These are phyloP conservation scores for Solanum infundibuliforme DNA, from an alignment of 257 asterid species.

Conservation along the genomic window DNA sequence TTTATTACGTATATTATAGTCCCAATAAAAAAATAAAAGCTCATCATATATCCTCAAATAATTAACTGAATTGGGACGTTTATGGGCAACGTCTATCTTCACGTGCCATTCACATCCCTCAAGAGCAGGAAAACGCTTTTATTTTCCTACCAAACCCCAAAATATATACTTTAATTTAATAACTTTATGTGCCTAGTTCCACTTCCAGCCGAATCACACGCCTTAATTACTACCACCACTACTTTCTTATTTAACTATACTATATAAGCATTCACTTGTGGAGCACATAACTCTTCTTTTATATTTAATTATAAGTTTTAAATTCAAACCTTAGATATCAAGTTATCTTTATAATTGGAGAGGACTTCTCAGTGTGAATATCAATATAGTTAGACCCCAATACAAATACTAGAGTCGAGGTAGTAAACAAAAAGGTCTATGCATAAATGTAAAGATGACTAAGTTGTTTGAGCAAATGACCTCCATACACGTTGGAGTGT, in stretches of 20 bases:
- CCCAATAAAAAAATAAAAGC: background rate
- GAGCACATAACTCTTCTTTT: too few species aligned
- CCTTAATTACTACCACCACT: background rate
- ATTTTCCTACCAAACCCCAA: background rate
- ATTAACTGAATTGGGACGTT: background rate
- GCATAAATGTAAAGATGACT: background rate
- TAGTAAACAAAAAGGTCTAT: background rate
- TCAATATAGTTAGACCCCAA: too few species aligned
- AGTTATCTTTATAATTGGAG: background rate
- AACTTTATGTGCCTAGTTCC: background rate
- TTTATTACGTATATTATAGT: background rate
- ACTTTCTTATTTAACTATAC: background rate
- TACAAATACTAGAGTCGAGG: background rate
- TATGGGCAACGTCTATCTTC: background rate
- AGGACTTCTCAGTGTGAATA: background rate
- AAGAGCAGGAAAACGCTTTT: background rate
- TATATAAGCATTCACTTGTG: background rate
- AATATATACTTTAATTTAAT: background rate
- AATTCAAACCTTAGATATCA: too few species aligned
- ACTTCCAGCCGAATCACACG: background rate
- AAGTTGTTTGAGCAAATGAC: background rate
- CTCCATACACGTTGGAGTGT: background rate
- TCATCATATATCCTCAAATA: background rate
- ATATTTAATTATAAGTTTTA: too few species aligned
- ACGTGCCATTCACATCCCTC: conserved; percentile 4